Conservation (phyloP, 1,139 yeast genomes). For the Candida frijolesensis region DNA sequence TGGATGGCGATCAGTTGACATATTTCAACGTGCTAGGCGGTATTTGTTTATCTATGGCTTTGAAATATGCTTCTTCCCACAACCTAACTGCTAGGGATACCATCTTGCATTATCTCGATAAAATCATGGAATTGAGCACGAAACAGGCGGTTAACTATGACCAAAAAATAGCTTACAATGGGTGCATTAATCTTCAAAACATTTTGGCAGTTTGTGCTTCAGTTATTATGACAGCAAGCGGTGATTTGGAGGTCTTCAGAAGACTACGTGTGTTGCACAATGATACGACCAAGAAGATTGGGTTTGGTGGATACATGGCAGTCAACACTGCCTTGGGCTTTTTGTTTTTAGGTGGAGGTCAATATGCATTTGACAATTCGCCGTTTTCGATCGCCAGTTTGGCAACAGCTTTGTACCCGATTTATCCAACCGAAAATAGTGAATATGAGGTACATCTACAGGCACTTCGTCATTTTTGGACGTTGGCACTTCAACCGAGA, state of each 20-base stretch:
- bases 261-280: conserved; percentile 72
- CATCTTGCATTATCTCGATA: conserved; percentile 64
- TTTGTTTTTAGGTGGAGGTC: conserved; percentile 90
- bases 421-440: conserved; percentile 53
- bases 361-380: conserved; percentile 70
- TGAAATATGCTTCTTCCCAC: conserved; percentile 75
- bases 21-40: conserved; percentile 77
- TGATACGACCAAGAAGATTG: conserved; percentile 46
- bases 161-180: conserved; percentile 56
- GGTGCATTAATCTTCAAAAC: conserved; percentile 61
- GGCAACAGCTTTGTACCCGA: conserved; percentile 74
- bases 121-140: conserved; percentile 55
- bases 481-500: conserved; percentile 77
- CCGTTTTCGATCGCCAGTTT: conserved; percentile 74
- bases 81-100: conserved; percentile 57
- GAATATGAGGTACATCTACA: conserved; percentile 69
- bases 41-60: conserved; percentile 69
- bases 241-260: conserved; percentile 78
- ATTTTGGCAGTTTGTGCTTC: conserved; percentile 66
- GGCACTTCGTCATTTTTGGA: conserved; percentile 92
- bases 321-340: conserved; percentile 84
- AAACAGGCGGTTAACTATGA: conserved; percentile 56
- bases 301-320: conserved; percentile 78
- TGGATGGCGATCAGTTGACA: conserved; percentile 67
- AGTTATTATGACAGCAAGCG: conserved; percentile 87